Conservation (phyloP, 2,329 filamentous ascomycete genomes). For the Cladosporium austrohemisphaericum region DNA sequence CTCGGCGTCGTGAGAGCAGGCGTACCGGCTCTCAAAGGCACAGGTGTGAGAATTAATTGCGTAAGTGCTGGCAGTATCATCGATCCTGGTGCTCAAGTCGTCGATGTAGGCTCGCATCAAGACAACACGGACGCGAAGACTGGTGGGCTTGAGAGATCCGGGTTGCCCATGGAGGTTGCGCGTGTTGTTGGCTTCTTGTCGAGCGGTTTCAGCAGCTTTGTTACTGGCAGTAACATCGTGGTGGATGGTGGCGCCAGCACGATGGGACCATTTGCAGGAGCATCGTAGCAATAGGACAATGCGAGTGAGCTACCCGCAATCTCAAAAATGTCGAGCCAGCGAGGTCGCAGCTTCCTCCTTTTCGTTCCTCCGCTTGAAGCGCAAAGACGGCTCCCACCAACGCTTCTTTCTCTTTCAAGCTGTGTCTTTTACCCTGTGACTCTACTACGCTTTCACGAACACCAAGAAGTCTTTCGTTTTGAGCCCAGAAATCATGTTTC, state of each 20-base stretch:
- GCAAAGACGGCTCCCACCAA: too few relatives aligned
- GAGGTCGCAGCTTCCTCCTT: too few relatives aligned
- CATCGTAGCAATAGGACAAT: too few relatives aligned
- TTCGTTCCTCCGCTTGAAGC: too few relatives aligned
- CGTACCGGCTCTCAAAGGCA: conserved; percentile 56
- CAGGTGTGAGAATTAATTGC: conserved; percentile 58
- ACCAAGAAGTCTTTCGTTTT: too few relatives aligned
- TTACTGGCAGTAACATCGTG: conserved; percentile 59
- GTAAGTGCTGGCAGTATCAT: conserved; percentile 47
- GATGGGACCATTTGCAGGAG: too few relatives aligned
- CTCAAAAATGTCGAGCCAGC: too few relatives aligned
- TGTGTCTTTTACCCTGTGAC: too few relatives aligned
- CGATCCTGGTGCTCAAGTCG: conserved; percentile 45
- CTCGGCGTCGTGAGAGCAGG: conserved; percentile 59
- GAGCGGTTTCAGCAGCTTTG: conserved; percentile 59
- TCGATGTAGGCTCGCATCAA: conserved; percentile 40
- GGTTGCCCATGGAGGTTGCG: conserved; percentile 56
- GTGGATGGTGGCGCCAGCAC: conserved; percentile 56
- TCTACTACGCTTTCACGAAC: too few relatives aligned
- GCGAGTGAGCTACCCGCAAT: too few relatives aligned
- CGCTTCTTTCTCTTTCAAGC: too few relatives aligned
- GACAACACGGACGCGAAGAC: conserved; percentile 46
- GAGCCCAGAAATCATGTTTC: too few relatives aligned
- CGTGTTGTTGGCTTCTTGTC: conserved; percentile 60
- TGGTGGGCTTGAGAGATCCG: conserved; percentile 58